phyloP scores from a whole-genome alignment of 2,329 filamentous ascomycete species.

The Verticillium klebahnii region DNA sequence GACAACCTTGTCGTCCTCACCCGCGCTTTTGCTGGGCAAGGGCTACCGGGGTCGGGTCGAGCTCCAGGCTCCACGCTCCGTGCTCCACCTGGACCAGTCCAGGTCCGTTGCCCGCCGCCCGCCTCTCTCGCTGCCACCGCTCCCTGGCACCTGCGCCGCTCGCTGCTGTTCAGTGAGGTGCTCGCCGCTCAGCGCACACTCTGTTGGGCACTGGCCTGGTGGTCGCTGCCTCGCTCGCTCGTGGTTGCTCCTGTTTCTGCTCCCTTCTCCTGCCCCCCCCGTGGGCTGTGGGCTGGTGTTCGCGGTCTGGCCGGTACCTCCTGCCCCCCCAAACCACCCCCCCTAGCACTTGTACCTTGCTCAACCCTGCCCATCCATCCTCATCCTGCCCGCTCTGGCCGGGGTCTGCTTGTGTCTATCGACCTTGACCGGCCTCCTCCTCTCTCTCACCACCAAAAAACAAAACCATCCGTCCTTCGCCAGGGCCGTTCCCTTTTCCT shows the following conservation, averaged over 20 bases:
- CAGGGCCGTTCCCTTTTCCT: constrained; percentile 16
- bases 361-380: neutral
- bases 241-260: neutral
- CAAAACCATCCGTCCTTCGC: constrained; percentile 14
- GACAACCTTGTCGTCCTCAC: constrained; percentile 8
- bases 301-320: neutral
- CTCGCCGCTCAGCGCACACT: neutral
- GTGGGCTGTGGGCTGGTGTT: neutral
- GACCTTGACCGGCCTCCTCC: constrained; percentile 2
- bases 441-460: constrained; percentile 16
- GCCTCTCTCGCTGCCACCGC: neutral
- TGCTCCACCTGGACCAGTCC: neutral
- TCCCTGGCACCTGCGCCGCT: neutral
- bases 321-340: neutral
- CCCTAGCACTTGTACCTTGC: neutral
- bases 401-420: neutral
- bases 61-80: neutral
- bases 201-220: neutral
- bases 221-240: neutral
- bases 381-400: neutral
- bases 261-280: neutral
- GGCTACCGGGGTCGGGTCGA: neutral
- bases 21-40: neutral
- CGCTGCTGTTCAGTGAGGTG: neutral
- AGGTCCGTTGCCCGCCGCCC: neutral